phyloP scores from a whole-genome alignment of 2,329 filamentous ascomycete genomes.

The Aspergillus unguis region DNA sequence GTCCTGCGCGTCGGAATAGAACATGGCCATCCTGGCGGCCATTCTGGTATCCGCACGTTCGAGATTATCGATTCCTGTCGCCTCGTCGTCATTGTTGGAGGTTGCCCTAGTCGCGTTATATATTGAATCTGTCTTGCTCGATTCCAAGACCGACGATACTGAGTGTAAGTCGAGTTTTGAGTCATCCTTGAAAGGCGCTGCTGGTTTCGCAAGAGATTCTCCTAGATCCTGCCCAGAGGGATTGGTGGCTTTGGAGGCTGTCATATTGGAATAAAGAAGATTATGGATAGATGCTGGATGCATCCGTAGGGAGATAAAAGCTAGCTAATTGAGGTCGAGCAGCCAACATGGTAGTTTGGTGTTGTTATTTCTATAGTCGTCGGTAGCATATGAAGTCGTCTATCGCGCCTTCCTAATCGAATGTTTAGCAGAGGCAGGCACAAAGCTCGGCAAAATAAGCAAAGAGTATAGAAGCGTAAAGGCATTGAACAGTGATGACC shows the following conservation, averaged over 20 bases:
- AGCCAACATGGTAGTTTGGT: neutral
- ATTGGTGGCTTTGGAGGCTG: neutral
- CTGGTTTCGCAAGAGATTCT: neutral
- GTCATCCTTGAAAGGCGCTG: neutral
- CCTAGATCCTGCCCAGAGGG: neutral
- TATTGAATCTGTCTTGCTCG: conserved; percentile 38
- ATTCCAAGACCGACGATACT: conserved; percentile 26
- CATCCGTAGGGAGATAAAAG: neutral
- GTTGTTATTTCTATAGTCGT: neutral
- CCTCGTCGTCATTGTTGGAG: conserved; percentile 23
- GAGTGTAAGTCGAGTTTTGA: neutral
- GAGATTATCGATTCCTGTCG: neutral
- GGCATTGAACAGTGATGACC: neutral
- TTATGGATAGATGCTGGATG: neutral
- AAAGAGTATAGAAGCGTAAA: too few species aligned
- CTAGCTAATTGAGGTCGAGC: too few species aligned
- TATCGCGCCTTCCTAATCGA: conserved; percentile 8
- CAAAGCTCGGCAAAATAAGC: neutral
- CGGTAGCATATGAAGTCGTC: neutral
- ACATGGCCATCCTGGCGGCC: conserved; percentile 30
- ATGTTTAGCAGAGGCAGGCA: too few species aligned
- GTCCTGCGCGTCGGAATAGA: conserved; percentile 19
- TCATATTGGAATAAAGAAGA: neutral
- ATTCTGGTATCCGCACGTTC: conserved; percentile 22
- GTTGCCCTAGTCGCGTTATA: conserved; percentile 36